These are phyloP conservation scores for Umbelopsis sp. DNA, from an alignment of 192 early-diverging fungal species.

Conservation along the genomic window DNA sequence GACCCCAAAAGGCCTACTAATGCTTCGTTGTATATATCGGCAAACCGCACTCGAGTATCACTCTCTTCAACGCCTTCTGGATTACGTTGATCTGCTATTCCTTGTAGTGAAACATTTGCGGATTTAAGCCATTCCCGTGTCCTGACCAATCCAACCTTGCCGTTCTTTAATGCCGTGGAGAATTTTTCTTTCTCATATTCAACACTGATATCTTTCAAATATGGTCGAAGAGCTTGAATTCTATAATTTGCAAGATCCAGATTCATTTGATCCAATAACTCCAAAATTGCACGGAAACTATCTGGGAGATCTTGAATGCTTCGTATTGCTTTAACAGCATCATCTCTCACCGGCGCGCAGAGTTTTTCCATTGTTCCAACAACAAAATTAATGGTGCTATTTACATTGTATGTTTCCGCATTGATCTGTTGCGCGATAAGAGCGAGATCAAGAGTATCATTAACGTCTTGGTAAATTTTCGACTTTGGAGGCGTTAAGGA, in stretches of 20 bases:
- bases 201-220: slow-evolving; percentile 68
- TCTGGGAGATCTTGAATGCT: slow-evolving; percentile 48
- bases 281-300: slow-evolving; percentile 51
- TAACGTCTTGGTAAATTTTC: slow-evolving; percentile 55
- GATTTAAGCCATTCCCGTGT: slow-evolving; percentile 66
- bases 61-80: slow-evolving; percentile 42
- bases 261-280: slow-evolving; percentile 75
- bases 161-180: slow-evolving; percentile 49
- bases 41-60: background rate
- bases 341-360: slow-evolving; percentile 80
- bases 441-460: slow-evolving; percentile 68
- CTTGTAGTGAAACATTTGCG: slow-evolving; percentile 36
- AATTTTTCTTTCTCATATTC: slow-evolving; percentile 78
- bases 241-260: slow-evolving; percentile 82
- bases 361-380: slow-evolving; percentile 64
- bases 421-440: slow-evolving; percentile 70
- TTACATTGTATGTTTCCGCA: slow-evolving; percentile 57
- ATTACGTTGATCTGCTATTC: slow-evolving; percentile 50
- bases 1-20: slow-evolving; percentile 15
- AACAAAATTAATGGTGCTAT: slow-evolving; percentile 48
- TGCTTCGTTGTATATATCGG: slow-evolving; percentile 22
- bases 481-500: slow-evolving; percentile 62
- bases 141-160: slow-evolving; percentile 45
- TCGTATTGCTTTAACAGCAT: slow-evolving; percentile 41
- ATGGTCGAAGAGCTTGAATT: slow-evolving; percentile 66